phyloP scores from a whole-genome alignment of 768 basidiomycete species.

The Xerocomus spinulosus region DNA sequence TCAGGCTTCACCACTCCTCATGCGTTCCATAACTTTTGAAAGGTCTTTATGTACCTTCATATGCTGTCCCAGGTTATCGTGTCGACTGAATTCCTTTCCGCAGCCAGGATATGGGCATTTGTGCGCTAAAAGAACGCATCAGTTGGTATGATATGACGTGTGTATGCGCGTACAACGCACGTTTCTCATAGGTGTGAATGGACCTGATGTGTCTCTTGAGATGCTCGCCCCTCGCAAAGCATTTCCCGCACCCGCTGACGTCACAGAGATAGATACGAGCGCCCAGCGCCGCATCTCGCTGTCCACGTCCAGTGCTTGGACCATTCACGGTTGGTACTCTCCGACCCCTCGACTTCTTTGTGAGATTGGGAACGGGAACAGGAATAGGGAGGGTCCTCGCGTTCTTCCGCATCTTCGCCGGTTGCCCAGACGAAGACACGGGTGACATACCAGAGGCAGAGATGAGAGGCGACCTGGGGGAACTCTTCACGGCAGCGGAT shows the following conservation, averaged over 20 bases:
- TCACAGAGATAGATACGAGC: slow-evolving; percentile 66
- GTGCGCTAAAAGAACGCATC: slow-evolving; percentile 50
- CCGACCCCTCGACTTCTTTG: slow-evolving; percentile 66
- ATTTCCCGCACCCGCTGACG: slow-evolving; percentile 81
- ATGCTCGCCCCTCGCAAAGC: slow-evolving; percentile 85
- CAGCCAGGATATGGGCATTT: slow-evolving; percentile 77
- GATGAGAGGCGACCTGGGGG: slow-evolving; percentile 30
- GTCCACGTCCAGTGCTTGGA: slow-evolving; percentile 24
- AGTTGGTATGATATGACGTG: slow-evolving; percentile 9
- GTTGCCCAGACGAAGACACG: slow-evolving; percentile 20
- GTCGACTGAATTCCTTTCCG: slow-evolving; percentile 79
- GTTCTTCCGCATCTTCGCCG: slow-evolving; percentile 31
- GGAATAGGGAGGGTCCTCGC: slow-evolving; percentile 47
- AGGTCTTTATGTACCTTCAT: slow-evolving; percentile 68
- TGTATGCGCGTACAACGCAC: slow-evolving; percentile 41
- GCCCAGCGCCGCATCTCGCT: slow-evolving; percentile 36
- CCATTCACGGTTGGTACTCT: slow-evolving; percentile 52
- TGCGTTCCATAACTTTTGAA: slow-evolving; percentile 26
- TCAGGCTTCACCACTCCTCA: slow-evolving; percentile 21
- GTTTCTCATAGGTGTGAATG: slow-evolving; percentile 91
- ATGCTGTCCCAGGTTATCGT: slow-evolving; percentile 87
- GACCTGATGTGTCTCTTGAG: slow-evolving; percentile 84
- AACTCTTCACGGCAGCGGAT: slow-evolving; percentile 29
- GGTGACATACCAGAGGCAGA: slow-evolving; percentile 29
- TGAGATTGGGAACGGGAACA: slow-evolving; percentile 63